Percentiles rank a stretch among this genome's conserved stretches.
Conservation (phyloP, 441 rosid species). For the Sinapis alba region DNA sequence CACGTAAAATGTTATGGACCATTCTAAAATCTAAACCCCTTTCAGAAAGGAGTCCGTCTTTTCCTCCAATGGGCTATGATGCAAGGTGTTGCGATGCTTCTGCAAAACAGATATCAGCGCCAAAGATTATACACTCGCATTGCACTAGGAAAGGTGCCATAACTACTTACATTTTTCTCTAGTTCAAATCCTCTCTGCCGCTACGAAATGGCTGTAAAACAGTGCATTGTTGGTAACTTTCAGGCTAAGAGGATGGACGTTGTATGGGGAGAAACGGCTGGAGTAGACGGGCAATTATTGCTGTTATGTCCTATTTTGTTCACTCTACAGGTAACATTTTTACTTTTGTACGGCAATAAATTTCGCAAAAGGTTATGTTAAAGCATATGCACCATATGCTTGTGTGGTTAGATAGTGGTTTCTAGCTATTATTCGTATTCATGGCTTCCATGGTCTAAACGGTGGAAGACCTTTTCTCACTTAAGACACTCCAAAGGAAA, state of each 20-base stretch:
- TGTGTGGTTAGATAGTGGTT: neutral
- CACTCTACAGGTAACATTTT: slow-evolving; percentile 72
- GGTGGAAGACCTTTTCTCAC: neutral
- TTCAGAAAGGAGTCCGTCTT: slow-evolving; percentile 93
- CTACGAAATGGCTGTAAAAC: neutral
- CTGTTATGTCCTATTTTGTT: slow-evolving; percentile 89
- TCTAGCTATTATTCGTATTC: neutral
- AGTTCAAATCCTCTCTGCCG: neutral
- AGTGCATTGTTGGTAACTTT: slow-evolving; percentile 24
- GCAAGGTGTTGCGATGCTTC: slow-evolving; percentile 99
- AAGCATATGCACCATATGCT: neutral
- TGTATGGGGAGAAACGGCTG: slow-evolving; percentile 99
- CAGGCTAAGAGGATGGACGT: slow-evolving; percentile 99
- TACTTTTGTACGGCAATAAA: neutral
- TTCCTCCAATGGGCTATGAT: slow-evolving; percentile 99
- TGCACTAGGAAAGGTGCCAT: slow-evolving; percentile 87
- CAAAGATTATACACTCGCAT: slow-evolving; percentile 98
- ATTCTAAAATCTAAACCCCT: slow-evolving; percentile 20
- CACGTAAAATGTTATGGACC: slow-evolving; percentile 21
- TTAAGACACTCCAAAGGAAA: neutral
- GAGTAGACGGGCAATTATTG: slow-evolving; percentile 95
- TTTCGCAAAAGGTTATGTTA: neutral
- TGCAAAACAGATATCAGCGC: slow-evolving; percentile 96
- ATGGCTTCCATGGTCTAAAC: slow-evolving; percentile 11
- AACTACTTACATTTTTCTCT: slow-evolving; percentile 13